These are phyloP conservation scores for Nicotiana tabacum DNA, from an alignment of 257 asterid species.

Conservation along the genomic window DNA sequence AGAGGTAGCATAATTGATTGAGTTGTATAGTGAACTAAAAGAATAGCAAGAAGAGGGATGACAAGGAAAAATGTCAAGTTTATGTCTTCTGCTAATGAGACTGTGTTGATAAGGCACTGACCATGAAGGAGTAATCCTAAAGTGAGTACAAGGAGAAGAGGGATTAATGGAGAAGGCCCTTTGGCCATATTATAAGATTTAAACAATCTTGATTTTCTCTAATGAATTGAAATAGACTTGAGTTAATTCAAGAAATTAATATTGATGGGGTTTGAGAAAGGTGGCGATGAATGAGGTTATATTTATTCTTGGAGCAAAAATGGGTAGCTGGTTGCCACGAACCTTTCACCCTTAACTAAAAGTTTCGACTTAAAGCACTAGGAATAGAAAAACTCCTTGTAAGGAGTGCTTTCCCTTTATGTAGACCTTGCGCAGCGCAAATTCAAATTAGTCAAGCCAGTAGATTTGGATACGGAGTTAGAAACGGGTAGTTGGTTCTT, in stretches of 20 bases:
- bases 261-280: neutral
- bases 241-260: neutral
- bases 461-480: too few relatives aligned
- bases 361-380: too few relatives aligned
- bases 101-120: neutral
- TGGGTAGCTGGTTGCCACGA: too few relatives aligned
- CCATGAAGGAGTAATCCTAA: slow-evolving; percentile 6
- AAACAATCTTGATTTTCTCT: neutral
- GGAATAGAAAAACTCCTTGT: too few relatives aligned
- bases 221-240: neutral
- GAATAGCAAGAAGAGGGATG: neutral
- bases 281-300: neutral
- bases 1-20: slow-evolving; percentile 2
- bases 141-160: slow-evolving; percentile 11
- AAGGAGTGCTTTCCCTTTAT: too few relatives aligned
- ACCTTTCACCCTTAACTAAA: too few relatives aligned
- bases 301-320: too few relatives aligned
- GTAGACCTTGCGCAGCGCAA: too few relatives aligned
- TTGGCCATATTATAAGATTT: neutral
- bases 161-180: slow-evolving; percentile 14
- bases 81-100: neutral
- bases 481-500: too few relatives aligned
- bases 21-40: neutral
- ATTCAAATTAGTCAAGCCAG: too few relatives aligned
- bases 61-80: neutral